Base-by-base conservation (phyloP, 2,329 filamentous ascomycete species). In the Akanthomyces dipterigenus region DNA sequence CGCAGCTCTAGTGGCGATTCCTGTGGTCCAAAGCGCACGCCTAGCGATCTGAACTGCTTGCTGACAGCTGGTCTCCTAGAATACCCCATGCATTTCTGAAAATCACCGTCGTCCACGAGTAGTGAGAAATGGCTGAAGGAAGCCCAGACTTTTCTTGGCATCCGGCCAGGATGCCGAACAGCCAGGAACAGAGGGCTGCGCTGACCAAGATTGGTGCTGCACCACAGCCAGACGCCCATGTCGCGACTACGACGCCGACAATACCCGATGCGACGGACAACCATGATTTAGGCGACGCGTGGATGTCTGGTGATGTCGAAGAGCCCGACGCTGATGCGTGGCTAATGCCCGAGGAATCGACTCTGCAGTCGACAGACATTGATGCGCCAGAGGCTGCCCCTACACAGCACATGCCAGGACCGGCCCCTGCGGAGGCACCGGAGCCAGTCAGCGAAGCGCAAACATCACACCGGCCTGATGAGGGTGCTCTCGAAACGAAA, bases 121-220 rank as follows among this genome's bases (percentile, higher is more conserved):
- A 55, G 49, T 57, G 57, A 67, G 61, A 69, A 62, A 78, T 78
- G 76, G 73, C 72, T 65, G 68, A 69, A 65, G 74, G 73, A 67
- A 64, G 67, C 61, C 66, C 70, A 56, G 70, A 69, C 63, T 67
- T 75, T 58, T 71, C 74, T 67, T 77, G 76, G 75, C 73, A 77
- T 65, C 74, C 76, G 65, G 75, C 76, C 55, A 66, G 74, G 62
- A 74, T 77, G 70, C 76, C 77, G 36, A 71, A 72, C 62, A 66
- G 63, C 61, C 61, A 60, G 60, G 42, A 61, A 18, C 58, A 61
- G 50, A 55, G 3, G 36, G 18, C 56, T 16, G 58, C 40, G 42
- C 49, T 28, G 42, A 28, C 36, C 6, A 36, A 45, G 9, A 8
- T 36, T 12, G 36, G 42, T 28, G 49, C 24, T n/a, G 9, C 31